Conservation (phyloP, 176 grass and related monocot genomes). For the Pontederia crassipes region DNA sequence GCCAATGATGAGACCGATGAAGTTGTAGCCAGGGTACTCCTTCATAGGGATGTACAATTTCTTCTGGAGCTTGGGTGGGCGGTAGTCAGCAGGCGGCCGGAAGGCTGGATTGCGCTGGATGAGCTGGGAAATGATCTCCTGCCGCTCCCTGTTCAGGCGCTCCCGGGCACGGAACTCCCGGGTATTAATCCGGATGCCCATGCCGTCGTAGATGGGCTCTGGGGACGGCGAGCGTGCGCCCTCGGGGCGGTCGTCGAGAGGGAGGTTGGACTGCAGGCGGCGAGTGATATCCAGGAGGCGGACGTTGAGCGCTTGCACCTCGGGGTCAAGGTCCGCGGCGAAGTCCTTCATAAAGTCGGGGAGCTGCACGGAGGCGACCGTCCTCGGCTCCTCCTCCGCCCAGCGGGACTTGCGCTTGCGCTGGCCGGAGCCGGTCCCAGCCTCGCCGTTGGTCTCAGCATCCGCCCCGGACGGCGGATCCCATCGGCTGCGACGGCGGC, state of each 20-base stretch:
- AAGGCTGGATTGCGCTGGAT: slow-evolving; percentile 90
- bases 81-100: slow-evolving; percentile 82
- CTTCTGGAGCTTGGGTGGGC: slow-evolving; percentile 86
- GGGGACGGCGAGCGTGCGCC: slow-evolving; percentile 74
- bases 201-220: slow-evolving; percentile 85
- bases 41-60: slow-evolving; percentile 99
- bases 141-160: slow-evolving; percentile 67
- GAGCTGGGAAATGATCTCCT: slow-evolving; percentile 95
- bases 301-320: slow-evolving; percentile 78
- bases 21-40: slow-evolving; percentile 89
- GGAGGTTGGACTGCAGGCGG: slow-evolving; percentile 42
- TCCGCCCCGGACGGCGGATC: slow-evolving; percentile 47
- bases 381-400: slow-evolving; percentile 87
- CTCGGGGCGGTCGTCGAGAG: slow-evolving; percentile 72
- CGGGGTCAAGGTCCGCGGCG: slow-evolving; percentile 74
- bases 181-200: slow-evolving; percentile 92
- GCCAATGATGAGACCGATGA: slow-evolving; percentile 84
- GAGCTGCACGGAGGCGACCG: slow-evolving; percentile 32
- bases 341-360: slow-evolving; percentile 99
- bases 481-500: slow-evolving; percentile 66
- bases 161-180: slow-evolving; percentile 72
- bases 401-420: slow-evolving; percentile 84
- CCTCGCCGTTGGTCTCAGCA: slow-evolving; percentile 32
- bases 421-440: slow-evolving; percentile 18
- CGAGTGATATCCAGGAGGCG: slow-evolving; percentile 81